phyloP scores from a whole-genome alignment of 148 eudicot species.

The Bassia scoparia region DNA sequence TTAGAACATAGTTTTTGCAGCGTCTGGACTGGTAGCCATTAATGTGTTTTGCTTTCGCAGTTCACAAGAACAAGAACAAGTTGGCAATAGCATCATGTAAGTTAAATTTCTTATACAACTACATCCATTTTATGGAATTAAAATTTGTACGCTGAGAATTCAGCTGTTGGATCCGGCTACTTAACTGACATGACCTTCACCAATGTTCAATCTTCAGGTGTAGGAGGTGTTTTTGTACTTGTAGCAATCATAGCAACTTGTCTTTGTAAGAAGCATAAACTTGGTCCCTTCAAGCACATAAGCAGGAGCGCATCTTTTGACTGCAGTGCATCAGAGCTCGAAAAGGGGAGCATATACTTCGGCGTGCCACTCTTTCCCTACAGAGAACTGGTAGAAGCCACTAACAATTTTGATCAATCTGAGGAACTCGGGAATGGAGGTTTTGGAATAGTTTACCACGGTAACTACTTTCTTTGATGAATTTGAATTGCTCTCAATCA shows the following conservation, averaged over 20 bases:
- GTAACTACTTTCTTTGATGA: conserved; percentile 19
- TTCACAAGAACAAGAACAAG: not conserved
- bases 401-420: conserved; percentile 39
- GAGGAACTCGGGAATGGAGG: conserved; percentile 60
- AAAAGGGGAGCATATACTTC: conserved; percentile 26
- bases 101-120: not conserved
- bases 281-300: not conserved
- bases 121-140: not conserved
- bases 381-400: conserved; percentile 47
- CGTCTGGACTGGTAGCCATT: not conserved
- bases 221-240: conserved; percentile 8
- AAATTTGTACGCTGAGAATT: not conserved
- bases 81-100: not conserved
- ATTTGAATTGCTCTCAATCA: not conserved
- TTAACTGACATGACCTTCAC: not conserved
- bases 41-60: not conserved
- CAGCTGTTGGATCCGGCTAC: not conserved
- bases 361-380: conserved; percentile 47
- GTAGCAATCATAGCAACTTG: conserved; percentile 17
- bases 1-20: too few relatives aligned
- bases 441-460: conserved; percentile 53
- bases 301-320: conserved; percentile 17
- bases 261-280: conserved; percentile 18
- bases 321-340: conserved; percentile 22
- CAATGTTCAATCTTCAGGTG: conserved; percentile 17